phyloP scores from a whole-genome alignment of 2,329 filamentous ascomycete genomes.

The Anisogramma anomala region DNA sequence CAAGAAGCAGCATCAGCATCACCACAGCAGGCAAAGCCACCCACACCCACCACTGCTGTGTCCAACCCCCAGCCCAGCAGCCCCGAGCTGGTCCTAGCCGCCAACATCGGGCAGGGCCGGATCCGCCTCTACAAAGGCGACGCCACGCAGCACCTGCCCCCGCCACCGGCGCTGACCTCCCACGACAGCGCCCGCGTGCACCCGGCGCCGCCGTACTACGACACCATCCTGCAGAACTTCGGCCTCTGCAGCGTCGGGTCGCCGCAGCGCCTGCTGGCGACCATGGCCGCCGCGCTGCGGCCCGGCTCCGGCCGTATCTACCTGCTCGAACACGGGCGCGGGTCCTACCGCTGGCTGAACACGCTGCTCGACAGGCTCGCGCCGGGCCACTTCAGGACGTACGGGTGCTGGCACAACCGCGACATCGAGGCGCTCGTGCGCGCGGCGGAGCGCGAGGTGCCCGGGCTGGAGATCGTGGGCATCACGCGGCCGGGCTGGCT shows the following conservation, averaged over 20 bases:
- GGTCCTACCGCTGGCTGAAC: constrained; percentile 43
- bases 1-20: constrained; percentile 6
- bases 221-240: constrained; percentile 54
- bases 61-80: neutral
- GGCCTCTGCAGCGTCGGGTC: constrained; percentile 51
- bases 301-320: constrained; percentile 48
- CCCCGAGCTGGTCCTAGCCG: constrained; percentile 13
- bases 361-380: constrained; percentile 44
- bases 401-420: constrained; percentile 59
- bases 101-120: constrained; percentile 15
- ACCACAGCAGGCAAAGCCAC: neutral
- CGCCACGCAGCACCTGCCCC: constrained; percentile 17
- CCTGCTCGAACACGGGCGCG: constrained; percentile 51
- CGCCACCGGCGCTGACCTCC: constrained; percentile 14
- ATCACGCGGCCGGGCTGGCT: constrained; percentile 39
- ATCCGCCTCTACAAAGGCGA: constrained; percentile 24
- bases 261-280: constrained; percentile 40
- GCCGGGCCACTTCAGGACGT: constrained; percentile 42
- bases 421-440: constrained; percentile 46
- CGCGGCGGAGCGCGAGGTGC: constrained; percentile 34
- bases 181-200: constrained; percentile 17
- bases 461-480: constrained; percentile 45
- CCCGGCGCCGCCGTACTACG: constrained; percentile 34
- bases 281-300: constrained; percentile 39
- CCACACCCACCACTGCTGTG: neutral